phyloP scores from a whole-genome alignment of 495 filamentous ascomycete genomes.

The Tuber umbilicatum region DNA sequence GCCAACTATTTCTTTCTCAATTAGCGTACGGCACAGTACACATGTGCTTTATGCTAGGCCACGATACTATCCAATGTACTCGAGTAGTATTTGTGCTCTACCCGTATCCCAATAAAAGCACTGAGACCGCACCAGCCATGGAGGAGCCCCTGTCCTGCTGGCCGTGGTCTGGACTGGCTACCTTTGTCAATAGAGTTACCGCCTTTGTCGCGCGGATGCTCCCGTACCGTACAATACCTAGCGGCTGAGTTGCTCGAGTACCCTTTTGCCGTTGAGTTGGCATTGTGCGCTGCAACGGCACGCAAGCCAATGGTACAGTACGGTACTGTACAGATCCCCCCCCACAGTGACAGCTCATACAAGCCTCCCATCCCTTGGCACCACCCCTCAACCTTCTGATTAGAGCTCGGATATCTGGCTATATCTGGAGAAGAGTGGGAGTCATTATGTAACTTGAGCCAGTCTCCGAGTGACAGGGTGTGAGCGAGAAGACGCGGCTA shows the following conservation, averaged over 20 bases:
- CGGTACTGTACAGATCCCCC: no score
- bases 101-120: background rate
- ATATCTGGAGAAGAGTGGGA: background rate
- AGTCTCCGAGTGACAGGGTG: background rate
- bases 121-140: background rate
- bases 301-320: background rate
- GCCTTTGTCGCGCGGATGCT: background rate
- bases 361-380: background rate
- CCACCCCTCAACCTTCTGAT: background rate
- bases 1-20: background rate
- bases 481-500: background rate
- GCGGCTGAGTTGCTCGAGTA: conserved; percentile 2
- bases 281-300: background rate
- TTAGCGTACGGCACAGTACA: background rate
- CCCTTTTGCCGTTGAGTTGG: background rate
- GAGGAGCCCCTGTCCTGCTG: background rate
- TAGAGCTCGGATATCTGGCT: background rate
- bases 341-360: background rate
- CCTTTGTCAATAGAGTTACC: background rate
- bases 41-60: background rate
- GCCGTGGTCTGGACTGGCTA: background rate
- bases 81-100: background rate
- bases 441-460: background rate
- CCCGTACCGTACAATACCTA: background rate
- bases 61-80: background rate